Conservation (phyloP, 2,329 filamentous ascomycete genomes). For the Fusarium robinianum region DNA sequence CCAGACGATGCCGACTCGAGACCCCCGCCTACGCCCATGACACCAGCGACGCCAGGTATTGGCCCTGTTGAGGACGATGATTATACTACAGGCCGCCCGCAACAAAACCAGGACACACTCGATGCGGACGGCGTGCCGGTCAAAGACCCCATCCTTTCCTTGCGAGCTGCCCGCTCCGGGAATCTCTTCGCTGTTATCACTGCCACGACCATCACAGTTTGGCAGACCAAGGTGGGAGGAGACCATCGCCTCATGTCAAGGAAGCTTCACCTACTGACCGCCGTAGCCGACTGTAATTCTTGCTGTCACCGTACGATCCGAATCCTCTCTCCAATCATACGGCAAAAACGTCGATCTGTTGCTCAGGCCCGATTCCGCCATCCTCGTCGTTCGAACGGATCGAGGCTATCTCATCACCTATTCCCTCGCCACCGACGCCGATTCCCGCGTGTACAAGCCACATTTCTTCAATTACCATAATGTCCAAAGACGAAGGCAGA, state of each 20-base stretch:
- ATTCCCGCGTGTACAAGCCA: slow-evolving; percentile 82
- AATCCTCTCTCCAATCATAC: slow-evolving; percentile 78
- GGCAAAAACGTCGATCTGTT: slow-evolving; percentile 84
- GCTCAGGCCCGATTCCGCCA: slow-evolving; percentile 87
- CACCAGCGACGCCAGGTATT: slow-evolving; percentile 61
- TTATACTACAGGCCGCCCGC: slow-evolving; percentile 30
- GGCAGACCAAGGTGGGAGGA: slow-evolving; percentile 83
- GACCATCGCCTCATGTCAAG: not conserved
- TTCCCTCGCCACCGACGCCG: slow-evolving; percentile 81
- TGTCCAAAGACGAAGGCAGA: slow-evolving; percentile 64
- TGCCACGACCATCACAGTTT: slow-evolving; percentile 82
- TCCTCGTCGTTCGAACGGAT: slow-evolving; percentile 86
- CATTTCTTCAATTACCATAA: slow-evolving; percentile 73
- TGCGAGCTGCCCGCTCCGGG: slow-evolving; percentile 78
- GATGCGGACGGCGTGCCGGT: slow-evolving; percentile 46
- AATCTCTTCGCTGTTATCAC: slow-evolving; percentile 89
- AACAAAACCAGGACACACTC: slow-evolving; percentile 35
- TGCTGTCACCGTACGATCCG: slow-evolving; percentile 81
- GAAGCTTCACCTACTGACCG: slow-evolving; percentile 13
- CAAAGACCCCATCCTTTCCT: slow-evolving; percentile 71
- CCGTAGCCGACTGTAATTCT: slow-evolving; percentile 82
- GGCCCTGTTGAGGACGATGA: slow-evolving; percentile 62
- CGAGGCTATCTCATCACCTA: slow-evolving; percentile 93
- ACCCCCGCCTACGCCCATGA: slow-evolving; percentile 53
- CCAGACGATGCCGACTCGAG: slow-evolving; percentile 44